Percentiles rank a stretch among this genome's conserved stretches.
These are phyloP conservation scores for Lippia alba DNA, from an alignment of 305 asterid species.

Conservation along the genomic window DNA sequence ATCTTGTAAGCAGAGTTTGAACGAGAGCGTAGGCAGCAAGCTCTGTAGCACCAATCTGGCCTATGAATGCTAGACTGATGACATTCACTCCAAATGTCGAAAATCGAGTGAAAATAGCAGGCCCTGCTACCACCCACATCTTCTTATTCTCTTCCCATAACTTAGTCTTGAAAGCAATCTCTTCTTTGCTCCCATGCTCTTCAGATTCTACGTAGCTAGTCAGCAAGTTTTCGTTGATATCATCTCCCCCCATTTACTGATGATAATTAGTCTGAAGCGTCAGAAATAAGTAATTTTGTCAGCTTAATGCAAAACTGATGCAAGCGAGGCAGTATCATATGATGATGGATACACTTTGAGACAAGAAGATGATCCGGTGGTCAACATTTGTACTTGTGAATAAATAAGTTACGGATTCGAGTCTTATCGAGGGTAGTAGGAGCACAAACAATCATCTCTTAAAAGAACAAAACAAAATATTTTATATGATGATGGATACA, in stretches of 20 bases:
- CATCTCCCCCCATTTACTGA: constrained; percentile 43
- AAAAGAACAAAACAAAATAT: too few relatives aligned
- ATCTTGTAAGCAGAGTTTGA: constrained; percentile 50
- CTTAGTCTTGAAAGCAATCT: constrained; percentile 27
- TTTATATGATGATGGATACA: too few relatives aligned
- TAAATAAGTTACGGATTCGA: too few relatives aligned
- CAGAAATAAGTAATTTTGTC: too few relatives aligned
- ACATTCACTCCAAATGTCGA: constrained; percentile 55
- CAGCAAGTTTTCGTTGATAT: constrained; percentile 35
- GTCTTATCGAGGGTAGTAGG: too few relatives aligned
- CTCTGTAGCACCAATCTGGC: constrained; percentile 69
- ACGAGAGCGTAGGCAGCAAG: constrained; percentile 69
- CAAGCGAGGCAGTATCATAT: too few relatives aligned
- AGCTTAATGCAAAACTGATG: too few relatives aligned
- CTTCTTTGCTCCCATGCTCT: constrained; percentile 27
- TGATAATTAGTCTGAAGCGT: neutral
- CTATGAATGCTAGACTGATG: constrained; percentile 67
- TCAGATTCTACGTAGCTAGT: constrained; percentile 2
- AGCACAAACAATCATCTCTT: too few relatives aligned
- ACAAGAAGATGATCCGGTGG: too few relatives aligned
- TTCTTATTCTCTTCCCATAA: constrained; percentile 55
- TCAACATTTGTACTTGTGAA: too few relatives aligned
- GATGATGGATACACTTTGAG: too few relatives aligned
- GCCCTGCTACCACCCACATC: constrained; percentile 69
- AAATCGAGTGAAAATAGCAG: constrained; percentile 66